These are phyloP conservation scores for Tetrapyrgos nigripes DNA, from an alignment of 1,284 basidiomycete species.

Conservation along the genomic window DNA sequence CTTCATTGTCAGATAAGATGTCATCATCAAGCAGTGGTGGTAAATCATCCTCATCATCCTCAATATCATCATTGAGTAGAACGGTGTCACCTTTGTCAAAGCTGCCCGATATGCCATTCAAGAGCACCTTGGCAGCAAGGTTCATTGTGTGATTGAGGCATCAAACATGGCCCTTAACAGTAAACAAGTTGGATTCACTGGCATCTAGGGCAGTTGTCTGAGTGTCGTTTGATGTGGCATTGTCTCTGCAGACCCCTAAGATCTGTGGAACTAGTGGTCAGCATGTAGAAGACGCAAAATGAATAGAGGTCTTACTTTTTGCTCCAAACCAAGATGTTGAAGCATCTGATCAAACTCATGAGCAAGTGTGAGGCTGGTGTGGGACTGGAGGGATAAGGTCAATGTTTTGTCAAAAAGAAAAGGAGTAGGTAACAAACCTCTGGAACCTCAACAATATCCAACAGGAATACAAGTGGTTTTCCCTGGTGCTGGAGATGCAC, in stretches of 20 bases:
- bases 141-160: constrained; percentile 22
- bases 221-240: constrained; percentile 17
- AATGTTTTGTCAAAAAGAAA: neutral
- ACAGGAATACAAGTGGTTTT: neutral
- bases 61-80: too few relatives aligned
- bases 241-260: constrained; percentile 10
- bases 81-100: too few relatives aligned
- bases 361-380: constrained; percentile 1
- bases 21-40: neutral
- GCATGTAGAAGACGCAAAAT: neutral
- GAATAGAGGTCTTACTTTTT: constrained; percentile 1
- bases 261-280: neutral
- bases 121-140: constrained; percentile 16
- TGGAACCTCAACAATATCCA: constrained; percentile 1
- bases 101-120: neutral
- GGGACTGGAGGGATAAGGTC: neutral
- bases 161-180: constrained; percentile 6
- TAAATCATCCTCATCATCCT: too few relatives aligned
- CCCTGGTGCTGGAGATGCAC: neutral
- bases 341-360: constrained; percentile 3
- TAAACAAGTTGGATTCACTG: constrained; percentile 8
- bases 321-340: neutral
- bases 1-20: too few relatives aligned
- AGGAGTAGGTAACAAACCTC: neutral
- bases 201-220: constrained; percentile 10